These are phyloP conservation scores for Coemansia sp. DNA, from an alignment of 192 early-diverging fungal genomes.

Conservation along the genomic window DNA sequence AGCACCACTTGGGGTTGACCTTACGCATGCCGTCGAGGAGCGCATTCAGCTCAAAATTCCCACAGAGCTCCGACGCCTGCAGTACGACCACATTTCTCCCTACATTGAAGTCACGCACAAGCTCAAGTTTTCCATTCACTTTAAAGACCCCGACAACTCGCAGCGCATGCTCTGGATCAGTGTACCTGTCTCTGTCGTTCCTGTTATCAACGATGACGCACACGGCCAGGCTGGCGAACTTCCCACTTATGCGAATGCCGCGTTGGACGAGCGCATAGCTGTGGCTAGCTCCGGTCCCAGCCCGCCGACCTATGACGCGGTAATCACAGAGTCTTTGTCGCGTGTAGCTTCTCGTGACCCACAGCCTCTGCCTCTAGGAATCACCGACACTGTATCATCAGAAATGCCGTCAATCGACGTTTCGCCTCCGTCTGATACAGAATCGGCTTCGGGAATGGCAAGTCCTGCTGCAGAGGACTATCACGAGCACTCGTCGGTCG, in stretches of 20 bases:
- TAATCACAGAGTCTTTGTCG: conserved; percentile 24
- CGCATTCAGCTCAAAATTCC: conserved; percentile 36
- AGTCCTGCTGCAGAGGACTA: conserved; percentile 11
- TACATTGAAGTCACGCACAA: conserved; percentile 56
- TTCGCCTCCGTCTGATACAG: not conserved
- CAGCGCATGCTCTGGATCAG: conserved; percentile 55
- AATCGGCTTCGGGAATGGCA: not conserved
- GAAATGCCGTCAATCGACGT: not conserved
- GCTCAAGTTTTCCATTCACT: conserved; percentile 53
- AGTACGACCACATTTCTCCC: conserved; percentile 55
- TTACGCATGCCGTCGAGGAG: conserved; percentile 42
- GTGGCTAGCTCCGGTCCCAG: conserved; percentile 27
- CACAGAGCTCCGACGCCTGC: conserved; percentile 32
- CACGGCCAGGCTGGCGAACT: conserved; percentile 31
- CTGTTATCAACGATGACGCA: conserved; percentile 27
- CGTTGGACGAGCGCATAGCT: conserved; percentile 39
- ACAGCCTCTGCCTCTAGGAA: conserved; percentile 1
- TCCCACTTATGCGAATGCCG: conserved; percentile 45
- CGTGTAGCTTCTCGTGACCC: conserved; percentile 7
- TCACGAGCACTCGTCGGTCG: not conserved
- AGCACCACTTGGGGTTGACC: conserved; percentile 26
- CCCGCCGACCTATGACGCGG: conserved; percentile 47
- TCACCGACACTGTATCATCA: not conserved
- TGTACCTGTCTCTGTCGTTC: conserved; percentile 52
- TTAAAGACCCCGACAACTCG: conserved; percentile 39